A percentile compares a stretch with the other conserved stretches of the same genome.
Evolutionary conservation across 805 yeast species (phyloP).

Genomic region (Saturnispora hagleri): DNA sequence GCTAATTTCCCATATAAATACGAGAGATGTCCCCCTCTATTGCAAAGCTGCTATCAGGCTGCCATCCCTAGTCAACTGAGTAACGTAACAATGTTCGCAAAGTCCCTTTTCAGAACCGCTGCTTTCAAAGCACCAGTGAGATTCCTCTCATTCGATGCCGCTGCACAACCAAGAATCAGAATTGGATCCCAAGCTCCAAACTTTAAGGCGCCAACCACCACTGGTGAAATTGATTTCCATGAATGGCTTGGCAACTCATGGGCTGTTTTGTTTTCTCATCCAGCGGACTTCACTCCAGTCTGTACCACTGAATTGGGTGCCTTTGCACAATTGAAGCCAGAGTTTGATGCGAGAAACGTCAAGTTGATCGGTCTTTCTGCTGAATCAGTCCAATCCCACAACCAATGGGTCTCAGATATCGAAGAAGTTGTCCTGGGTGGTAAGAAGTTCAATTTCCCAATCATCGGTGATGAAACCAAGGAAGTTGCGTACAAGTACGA

Average conservation of each 20-base stretch:
- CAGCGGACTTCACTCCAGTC: conserved; percentile 94
- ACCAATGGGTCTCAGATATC: conserved; percentile 83
- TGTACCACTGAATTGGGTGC: conserved; percentile 96
- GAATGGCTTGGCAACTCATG: conserved; percentile 78
- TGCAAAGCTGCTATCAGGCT: not conserved
- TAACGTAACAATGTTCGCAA: conserved; percentile 14
- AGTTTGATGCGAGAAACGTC: conserved; percentile 74
- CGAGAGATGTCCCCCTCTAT: not conserved
- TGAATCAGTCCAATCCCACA: conserved; percentile 70
- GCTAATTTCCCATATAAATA: not conserved
- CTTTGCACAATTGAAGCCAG: conserved; percentile 81
- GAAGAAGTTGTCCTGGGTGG: conserved; percentile 69
- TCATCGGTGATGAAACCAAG: conserved; percentile 79
- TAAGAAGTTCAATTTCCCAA: conserved; percentile 73
- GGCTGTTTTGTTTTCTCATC: conserved; percentile 87
- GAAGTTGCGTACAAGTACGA: conserved; percentile 78
- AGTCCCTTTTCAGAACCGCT: conserved; percentile 14
- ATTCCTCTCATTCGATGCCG: conserved; percentile 38
- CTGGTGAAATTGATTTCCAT: conserved; percentile 80
- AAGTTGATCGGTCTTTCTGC: conserved; percentile 89
- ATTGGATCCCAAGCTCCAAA: conserved; percentile 84
- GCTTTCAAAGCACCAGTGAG: conserved; percentile 21
- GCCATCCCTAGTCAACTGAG: not conserved
- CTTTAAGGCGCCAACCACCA: conserved; percentile 73
- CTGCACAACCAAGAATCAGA: conserved; percentile 56